Conservation (phyloP, 2,329 filamentous ascomycete genomes). For the Tolypocladium amazonense region DNA sequence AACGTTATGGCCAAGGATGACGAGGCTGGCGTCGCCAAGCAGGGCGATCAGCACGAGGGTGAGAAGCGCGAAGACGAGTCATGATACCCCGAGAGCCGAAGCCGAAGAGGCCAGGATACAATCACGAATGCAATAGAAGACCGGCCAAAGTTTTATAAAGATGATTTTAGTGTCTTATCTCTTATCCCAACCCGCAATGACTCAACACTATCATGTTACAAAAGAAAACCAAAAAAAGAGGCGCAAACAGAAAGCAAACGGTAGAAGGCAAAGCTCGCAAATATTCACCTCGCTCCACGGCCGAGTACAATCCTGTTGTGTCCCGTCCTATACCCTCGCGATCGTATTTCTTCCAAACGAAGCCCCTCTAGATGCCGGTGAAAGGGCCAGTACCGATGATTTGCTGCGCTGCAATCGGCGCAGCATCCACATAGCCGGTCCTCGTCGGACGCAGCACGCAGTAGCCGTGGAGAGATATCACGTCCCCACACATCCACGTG, state of each 20-base stretch:
- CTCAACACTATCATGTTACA: slow-evolving; percentile 15
- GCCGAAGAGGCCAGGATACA: background rate
- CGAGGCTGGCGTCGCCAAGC: slow-evolving; percentile 6
- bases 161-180: slow-evolving; percentile 13
- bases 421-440: slow-evolving; percentile 6
- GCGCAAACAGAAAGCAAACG: slow-evolving; percentile 7
- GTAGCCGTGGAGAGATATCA: background rate
- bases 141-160: slow-evolving; percentile 3
- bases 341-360: background rate
- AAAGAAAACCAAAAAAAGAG: slow-evolving; percentile 13
- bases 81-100: background rate
- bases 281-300: slow-evolving; percentile 1
- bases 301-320: slow-evolving; percentile 1
- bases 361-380: background rate
- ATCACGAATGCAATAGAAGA: background rate
- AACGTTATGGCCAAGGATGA: slow-evolving; percentile 76
- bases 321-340: background rate
- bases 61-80: slow-evolving; percentile 6
- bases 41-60: slow-evolving; percentile 15
- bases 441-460: background rate
- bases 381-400: background rate
- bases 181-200: slow-evolving; percentile 11
- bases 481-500: slow-evolving; percentile 1
- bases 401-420: background rate
- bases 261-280: slow-evolving; percentile 9